phyloP scores from a whole-genome alignment of 2,329 filamentous ascomycete species.

The Colletotrichum truncatum region DNA sequence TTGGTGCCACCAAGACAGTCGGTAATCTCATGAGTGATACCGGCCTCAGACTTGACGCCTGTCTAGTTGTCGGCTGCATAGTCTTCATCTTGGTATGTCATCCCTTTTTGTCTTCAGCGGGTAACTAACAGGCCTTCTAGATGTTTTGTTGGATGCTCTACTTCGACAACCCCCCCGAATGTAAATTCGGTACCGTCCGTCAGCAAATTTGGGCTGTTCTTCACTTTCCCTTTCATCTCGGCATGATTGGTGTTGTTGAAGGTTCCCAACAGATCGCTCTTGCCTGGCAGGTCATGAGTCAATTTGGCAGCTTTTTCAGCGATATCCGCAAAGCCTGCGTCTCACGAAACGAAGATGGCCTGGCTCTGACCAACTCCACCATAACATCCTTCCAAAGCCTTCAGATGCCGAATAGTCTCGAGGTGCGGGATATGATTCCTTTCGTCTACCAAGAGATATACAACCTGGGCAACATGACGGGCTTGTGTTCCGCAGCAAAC shows the following conservation, averaged over 20 bases:
- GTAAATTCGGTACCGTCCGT: slow-evolving; percentile 57
- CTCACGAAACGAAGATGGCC: slow-evolving; percentile 12
- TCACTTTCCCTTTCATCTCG: slow-evolving; percentile 66
- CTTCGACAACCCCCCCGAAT: slow-evolving; percentile 63
- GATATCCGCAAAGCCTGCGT: slow-evolving; percentile 11
- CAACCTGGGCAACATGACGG: slow-evolving; percentile 17
- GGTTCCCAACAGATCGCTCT: slow-evolving; percentile 56
- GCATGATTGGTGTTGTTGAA: slow-evolving; percentile 65
- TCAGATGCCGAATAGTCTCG: slow-evolving; percentile 13
- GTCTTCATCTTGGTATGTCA: slow-evolving; percentile 29
- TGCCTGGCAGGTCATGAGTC: slow-evolving; percentile 22
- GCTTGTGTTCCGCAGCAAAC: not conserved
- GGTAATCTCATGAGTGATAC: slow-evolving; percentile 29
- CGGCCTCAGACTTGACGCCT: slow-evolving; percentile 11
- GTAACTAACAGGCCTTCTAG: not conserved
- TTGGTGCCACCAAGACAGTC: slow-evolving; percentile 58
- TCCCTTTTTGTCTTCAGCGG: not conserved
- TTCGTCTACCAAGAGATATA: slow-evolving; percentile 18
- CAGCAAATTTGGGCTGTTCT: slow-evolving; percentile 61
- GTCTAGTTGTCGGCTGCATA: slow-evolving; percentile 13
- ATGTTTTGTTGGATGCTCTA: slow-evolving; percentile 62
- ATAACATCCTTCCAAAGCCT: slow-evolving; percentile 2
- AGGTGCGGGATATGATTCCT: not conserved
- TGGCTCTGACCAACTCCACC: not conserved
- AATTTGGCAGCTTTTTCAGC: slow-evolving; percentile 11